Percentiles rank a stretch among this genome's conserved stretches.
Evolutionary conservation across 2,329 filamentous ascomycete genomes (phyloP).

Genomic region (Botrytis squamosa): DNA sequence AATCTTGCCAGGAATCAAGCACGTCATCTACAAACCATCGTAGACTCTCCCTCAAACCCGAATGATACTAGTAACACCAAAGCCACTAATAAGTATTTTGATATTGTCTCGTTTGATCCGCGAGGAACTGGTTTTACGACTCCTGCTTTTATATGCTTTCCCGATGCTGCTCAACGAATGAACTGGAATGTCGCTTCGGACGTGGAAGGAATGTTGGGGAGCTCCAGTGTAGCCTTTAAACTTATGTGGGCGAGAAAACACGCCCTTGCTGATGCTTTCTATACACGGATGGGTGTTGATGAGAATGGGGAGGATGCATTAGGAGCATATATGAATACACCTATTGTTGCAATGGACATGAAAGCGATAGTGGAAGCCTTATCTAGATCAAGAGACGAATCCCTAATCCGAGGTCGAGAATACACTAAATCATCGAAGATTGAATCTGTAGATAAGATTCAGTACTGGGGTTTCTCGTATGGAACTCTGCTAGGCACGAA

Average conservation of each 20-base stretch:
- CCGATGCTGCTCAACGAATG: background rate
- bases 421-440: background rate
- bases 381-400: background rate
- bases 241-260: background rate
- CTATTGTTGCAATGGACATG: background rate
- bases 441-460: background rate
- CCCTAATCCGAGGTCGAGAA: background rate
- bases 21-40: too few species aligned
- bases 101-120: too few species aligned
- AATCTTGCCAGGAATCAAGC: too few species aligned
- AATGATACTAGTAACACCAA: too few species aligned
- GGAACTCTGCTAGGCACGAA: constrained; percentile 41
- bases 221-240: background rate
- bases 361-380: background rate
- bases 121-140: too few species aligned
- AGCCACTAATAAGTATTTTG: too few species aligned
- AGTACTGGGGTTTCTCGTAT: background rate
- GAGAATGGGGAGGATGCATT: background rate
- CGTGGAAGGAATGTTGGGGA: background rate
- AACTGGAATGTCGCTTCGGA: background rate
- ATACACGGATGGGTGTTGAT: background rate
- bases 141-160: background rate
- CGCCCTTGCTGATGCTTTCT: constrained; percentile 5
- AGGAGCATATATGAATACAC: background rate
- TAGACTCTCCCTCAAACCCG: too few species aligned